Percentiles rank a stretch among this genome's conserved stretches.
Evolutionary conservation across 2,329 filamentous ascomycete species (phyloP).

Genomic region (Sarocladium brachiariae): DNA sequence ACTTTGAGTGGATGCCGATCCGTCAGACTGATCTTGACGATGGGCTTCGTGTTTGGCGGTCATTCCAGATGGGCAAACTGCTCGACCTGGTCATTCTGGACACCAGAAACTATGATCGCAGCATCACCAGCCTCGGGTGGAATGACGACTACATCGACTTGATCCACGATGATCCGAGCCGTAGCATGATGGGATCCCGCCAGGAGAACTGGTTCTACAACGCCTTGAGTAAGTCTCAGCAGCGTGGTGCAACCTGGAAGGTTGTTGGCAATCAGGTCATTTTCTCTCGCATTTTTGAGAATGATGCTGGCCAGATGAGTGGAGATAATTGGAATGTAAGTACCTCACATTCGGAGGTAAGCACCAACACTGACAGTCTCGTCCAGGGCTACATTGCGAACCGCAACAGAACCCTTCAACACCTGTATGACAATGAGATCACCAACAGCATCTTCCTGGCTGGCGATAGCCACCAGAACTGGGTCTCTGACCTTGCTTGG

Average conservation of each 20-base stretch:
- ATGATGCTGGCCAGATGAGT: slow-evolving; percentile 24
- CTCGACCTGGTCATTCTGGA: slow-evolving; percentile 64
- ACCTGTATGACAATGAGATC: slow-evolving; percentile 61
- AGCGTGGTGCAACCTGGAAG: slow-evolving; percentile 63
- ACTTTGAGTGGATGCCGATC: slow-evolving; percentile 52
- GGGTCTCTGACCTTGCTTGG: slow-evolving; percentile 55
- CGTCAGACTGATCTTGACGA: slow-evolving; percentile 61
- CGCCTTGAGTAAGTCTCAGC: slow-evolving; percentile 47
- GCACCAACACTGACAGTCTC: neutral
- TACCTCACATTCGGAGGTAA: neutral
- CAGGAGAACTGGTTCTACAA: slow-evolving; percentile 73
- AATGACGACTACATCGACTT: slow-evolving; percentile 55
- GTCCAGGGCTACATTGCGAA: slow-evolving; percentile 57
- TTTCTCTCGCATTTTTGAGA: slow-evolving; percentile 47
- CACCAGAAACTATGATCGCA: slow-evolving; percentile 61
- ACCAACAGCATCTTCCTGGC: slow-evolving; percentile 67
- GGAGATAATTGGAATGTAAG: slow-evolving; percentile 28
- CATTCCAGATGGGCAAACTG: slow-evolving; percentile 58
- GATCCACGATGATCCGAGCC: slow-evolving; percentile 59
- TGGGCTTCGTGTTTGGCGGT: slow-evolving; percentile 61
- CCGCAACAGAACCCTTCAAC: slow-evolving; percentile 61
- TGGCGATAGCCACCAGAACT: slow-evolving; percentile 63
- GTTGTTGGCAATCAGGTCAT: slow-evolving; percentile 65
- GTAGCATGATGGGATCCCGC: slow-evolving; percentile 62
- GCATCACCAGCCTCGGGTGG: slow-evolving; percentile 48